Evolutionary conservation across 2,329 filamentous ascomycete species (phyloP).

Genomic region (Curvularia spicifera): DNA sequence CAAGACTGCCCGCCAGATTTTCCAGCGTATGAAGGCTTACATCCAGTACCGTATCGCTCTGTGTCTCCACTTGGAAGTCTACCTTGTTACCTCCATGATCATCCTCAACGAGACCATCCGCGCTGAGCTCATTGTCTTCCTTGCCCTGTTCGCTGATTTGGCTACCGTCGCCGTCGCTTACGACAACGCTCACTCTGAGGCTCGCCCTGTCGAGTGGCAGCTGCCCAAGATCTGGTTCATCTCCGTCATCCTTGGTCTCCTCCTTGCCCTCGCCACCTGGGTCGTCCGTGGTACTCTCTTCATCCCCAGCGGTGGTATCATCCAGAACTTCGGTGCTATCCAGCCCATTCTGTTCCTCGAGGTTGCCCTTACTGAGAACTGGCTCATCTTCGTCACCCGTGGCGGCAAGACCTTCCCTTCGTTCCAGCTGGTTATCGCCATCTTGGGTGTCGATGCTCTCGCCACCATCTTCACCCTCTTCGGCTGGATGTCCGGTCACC

Average conservation of each 20-base stretch:
- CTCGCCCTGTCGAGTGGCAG: slow-evolving; percentile 79
- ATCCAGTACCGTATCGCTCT: slow-evolving; percentile 79
- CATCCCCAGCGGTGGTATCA: slow-evolving; percentile 72
- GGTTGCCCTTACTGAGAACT: slow-evolving; percentile 61
- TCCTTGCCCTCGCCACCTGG: slow-evolving; percentile 75
- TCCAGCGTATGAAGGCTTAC: slow-evolving; percentile 80
- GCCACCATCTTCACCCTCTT: slow-evolving; percentile 77
- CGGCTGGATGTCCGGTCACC: slow-evolving; percentile 70
- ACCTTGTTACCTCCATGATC: slow-evolving; percentile 78
- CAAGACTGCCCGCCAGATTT: slow-evolving; percentile 76
- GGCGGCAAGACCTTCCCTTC: slow-evolving; percentile 75
- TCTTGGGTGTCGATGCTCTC: slow-evolving; percentile 72
- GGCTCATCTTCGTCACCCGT: slow-evolving; percentile 62
- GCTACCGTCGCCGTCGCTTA: slow-evolving; percentile 80
- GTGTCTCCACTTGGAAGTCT: slow-evolving; percentile 76
- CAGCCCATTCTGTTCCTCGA: slow-evolving; percentile 70
- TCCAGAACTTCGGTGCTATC: slow-evolving; percentile 75
- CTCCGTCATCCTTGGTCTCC: slow-evolving; percentile 69
- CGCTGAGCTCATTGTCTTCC: slow-evolving; percentile 77
- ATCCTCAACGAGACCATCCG: slow-evolving; percentile 79
- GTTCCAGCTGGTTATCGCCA: slow-evolving; percentile 74
- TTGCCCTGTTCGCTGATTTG: slow-evolving; percentile 79
- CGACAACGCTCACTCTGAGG: slow-evolving; percentile 78
- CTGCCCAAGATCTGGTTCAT: slow-evolving; percentile 83
- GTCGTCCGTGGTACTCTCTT: slow-evolving; percentile 74